Evolutionary conservation across 768 basidiomycete genomes (phyloP), one percentile per base, ranked within the genome.

Genomic region (Suillus hirtellus): DNA sequence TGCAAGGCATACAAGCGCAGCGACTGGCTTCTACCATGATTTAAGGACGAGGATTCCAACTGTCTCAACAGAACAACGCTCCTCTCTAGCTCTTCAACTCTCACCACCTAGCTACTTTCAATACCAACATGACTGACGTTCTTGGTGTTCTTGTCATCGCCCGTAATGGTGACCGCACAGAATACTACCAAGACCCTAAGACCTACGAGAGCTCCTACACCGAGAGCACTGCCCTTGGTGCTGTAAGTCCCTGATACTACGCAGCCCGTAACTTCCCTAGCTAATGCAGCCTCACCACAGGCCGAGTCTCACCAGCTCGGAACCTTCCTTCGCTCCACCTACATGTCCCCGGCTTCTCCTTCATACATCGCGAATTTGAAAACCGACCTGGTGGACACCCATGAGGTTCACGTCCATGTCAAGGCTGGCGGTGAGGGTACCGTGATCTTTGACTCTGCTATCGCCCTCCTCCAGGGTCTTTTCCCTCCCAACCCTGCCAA

Each of bases 401-500:
- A 79, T 68, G 84, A 91, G 73, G 81, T 94, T 68, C 87, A 88
- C 67, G 83, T 90, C 61, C 87, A 86, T 66, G 90, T 89, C 74
- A 94, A 95, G 78, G 88, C 87, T 60, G 92, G 92, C 52, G 88
- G 87, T 59, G 93, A 95, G 73, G 92, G 93, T 55, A 80, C 86
- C 19, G 88, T 90, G 60, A 92, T 94, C 67, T 91, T 92, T 75
- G 92, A 95, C 80, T 89, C 89, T 7, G 88, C 92, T 38, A 88
- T 90, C 60, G 92, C 93, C 34, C 80, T 93, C 60, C 84, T 93
- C 50, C 94, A 95, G 76, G 92, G 93, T 49, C 80, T 95, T 58
- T 93, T 88, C 82, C 93, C 93, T 27, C 92, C 93, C 17, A 89
- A 83, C 71, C 76, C 80, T 10, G 80, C 83, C 44, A 90, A 91